Base-by-base conservation (phyloP, 805 yeast species). In the Yarrowia sp. region DNA sequence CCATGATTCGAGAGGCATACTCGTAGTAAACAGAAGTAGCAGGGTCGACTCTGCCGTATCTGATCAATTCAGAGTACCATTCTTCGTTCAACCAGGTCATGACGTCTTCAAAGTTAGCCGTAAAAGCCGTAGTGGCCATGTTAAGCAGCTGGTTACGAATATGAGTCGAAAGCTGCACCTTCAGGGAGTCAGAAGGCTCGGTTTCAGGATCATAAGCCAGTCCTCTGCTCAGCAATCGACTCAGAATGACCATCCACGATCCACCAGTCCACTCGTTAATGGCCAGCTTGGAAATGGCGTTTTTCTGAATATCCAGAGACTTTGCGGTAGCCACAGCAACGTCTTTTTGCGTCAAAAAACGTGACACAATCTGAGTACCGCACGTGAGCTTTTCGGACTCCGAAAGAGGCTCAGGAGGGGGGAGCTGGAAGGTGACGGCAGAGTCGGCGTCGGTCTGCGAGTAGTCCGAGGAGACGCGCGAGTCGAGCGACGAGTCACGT, bases 51-150 rank as follows among this genome's bases (percentile, higher is more conserved):
- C 70, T 48, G 71, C 72, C 36, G 70, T 73, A 8, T 73, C 75
- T 72, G 70, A 70, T 42, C 77, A 74, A 79, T 74, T 88, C 90
- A 61, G 86, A 81, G 79, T 86, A 88, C 96, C 97, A 95, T 77
- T 95, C 99, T 78, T 95, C 99, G 74, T 90, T 93, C 68, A 95
- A 80, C 99, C 99, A 95, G 71, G 90, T 92, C 46, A 94, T 87
- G 19, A 92, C 87, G 43, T 89, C 79, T 70, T 91, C 96, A 12
- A 93, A 83, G 43, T 94, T 81, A 10, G 81, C 82, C 68, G 89
- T 89, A 73, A 93, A 87, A 74, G 90, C 91, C 11, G 84, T 87
- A 73, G 91, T 81, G 68, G 92, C 88, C 75, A 89, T 90, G 16
- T 87, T 86, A 70, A 89, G 88, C 11, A 95, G 79, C 26, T 91